phyloP scores from a whole-genome alignment of 805 yeast genomes.

The Metschnikowia noctiluminum region DNA sequence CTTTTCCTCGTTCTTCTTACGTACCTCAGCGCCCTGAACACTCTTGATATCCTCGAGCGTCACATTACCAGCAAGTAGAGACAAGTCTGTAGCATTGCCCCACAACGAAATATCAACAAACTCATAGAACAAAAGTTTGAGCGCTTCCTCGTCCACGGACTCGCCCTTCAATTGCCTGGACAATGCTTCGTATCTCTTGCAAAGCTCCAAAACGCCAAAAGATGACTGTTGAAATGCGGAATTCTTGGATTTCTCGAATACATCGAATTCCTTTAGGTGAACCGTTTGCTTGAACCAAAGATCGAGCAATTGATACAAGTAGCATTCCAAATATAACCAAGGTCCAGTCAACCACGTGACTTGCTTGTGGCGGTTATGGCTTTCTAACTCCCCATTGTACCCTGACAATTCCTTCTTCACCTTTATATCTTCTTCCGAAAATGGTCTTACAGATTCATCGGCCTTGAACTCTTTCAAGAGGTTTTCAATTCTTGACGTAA shows the following conservation, averaged over 20 bases:
- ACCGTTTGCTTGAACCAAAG: conserved; percentile 38
- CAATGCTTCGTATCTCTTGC: conserved; percentile 52
- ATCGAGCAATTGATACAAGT: conserved; percentile 68
- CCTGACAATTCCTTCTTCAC: conserved; percentile 48
- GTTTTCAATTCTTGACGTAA: conserved; percentile 32
- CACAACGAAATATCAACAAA: conserved; percentile 85
- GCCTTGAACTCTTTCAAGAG: conserved; percentile 44
- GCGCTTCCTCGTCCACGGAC: conserved; percentile 36
- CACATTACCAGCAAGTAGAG: conserved; percentile 83
- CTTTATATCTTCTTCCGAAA: conserved; percentile 31
- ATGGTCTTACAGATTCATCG: conserved; percentile 31
- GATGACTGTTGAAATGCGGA: conserved; percentile 72
- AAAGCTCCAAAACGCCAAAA: conserved; percentile 77
- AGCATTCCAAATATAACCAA: conserved; percentile 88
- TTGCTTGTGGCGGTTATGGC: conserved; percentile 21
- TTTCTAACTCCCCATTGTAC: conserved; percentile 55
- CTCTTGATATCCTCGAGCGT: conserved; percentile 81
- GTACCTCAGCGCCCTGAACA: conserved; percentile 84
- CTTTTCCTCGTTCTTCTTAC: conserved; percentile 77
- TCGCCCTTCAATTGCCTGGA: conserved; percentile 19
- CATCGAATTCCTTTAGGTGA: conserved; percentile 49
- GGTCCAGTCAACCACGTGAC: conserved; percentile 81
- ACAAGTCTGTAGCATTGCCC: conserved; percentile 98
- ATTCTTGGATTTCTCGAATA: conserved; percentile 68
- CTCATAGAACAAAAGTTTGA: conserved; percentile 68